Evolutionary conservation across 352 stramenopile genomes (phyloP).

Genomic region (Globisporangium polare): DNA sequence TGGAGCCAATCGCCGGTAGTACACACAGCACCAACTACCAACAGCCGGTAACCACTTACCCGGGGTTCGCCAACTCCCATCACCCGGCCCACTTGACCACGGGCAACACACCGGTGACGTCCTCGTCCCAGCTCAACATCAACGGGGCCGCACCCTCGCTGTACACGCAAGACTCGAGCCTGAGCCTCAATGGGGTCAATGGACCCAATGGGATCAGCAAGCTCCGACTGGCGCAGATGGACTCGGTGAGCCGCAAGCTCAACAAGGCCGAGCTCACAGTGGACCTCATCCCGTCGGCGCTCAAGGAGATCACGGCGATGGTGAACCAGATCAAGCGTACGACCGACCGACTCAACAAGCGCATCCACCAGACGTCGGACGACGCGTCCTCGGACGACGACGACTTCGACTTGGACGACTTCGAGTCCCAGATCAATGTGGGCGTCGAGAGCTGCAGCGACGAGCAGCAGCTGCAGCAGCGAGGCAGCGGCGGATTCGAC

Average conservation of each 20-base stretch:
- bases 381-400: constrained; percentile 42
- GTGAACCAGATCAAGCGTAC: constrained; percentile 70
- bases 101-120: background rate
- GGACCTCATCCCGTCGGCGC: constrained; percentile 47
- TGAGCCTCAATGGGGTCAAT: constrained; percentile 3
- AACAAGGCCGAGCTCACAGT: constrained; percentile 47
- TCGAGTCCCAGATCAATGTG: constrained; percentile 28
- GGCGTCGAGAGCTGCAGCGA: constrained; percentile 18
- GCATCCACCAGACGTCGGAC: constrained; percentile 24
- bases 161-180: constrained; percentile 2
- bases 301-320: constrained; percentile 67
- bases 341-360: constrained; percentile 49
- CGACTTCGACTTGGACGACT: constrained; percentile 45
- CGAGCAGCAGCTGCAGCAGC: background rate
- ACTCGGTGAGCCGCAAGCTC: constrained; percentile 49
- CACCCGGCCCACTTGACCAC: background rate
- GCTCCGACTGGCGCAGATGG: constrained; percentile 27
- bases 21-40: background rate
- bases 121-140: background rate
- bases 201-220: background rate
- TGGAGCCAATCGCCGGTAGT: background rate
- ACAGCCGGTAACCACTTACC: background rate
- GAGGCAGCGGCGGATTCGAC: constrained; percentile 2
- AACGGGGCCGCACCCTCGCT: background rate
- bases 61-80: background rate